phyloP scores from a whole-genome alignment of 2,329 filamentous ascomycete genomes.

The Diaporthe vexans region DNA sequence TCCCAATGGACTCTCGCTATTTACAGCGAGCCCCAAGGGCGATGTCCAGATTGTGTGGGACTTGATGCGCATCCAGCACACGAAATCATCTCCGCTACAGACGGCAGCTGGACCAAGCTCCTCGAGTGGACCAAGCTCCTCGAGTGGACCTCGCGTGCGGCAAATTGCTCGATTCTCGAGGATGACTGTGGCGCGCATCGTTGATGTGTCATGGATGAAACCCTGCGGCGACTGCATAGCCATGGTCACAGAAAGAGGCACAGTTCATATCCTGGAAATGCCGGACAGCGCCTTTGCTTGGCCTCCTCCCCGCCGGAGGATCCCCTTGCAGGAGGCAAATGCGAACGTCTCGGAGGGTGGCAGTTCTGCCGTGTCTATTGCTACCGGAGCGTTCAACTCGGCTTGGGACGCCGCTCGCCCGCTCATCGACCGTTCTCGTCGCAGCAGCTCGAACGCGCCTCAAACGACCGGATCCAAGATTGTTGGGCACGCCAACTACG shows the following conservation, averaged over 20 bases:
- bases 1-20: conserved; percentile 78
- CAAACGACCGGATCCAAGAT: conserved; percentile 60
- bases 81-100: conserved; percentile 73
- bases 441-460: conserved; percentile 57
- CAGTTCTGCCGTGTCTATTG: conserved; percentile 74
- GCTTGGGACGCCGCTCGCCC: conserved; percentile 78
- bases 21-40: conserved; percentile 87
- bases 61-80: conserved; percentile 75
- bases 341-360: conserved; percentile 63
- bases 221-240: conserved; percentile 87
- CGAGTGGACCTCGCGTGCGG: conserved; percentile 75
- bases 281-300: conserved; percentile 86
- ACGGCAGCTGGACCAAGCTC: conserved; percentile 56
- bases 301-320: conserved; percentile 78
- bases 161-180: conserved; percentile 91
- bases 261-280: conserved; percentile 91
- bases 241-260: conserved; percentile 94
- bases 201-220: conserved; percentile 90
- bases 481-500: conserved; percentile 75
- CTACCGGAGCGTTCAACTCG: conserved; percentile 78
- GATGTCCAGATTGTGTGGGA: conserved; percentile 89
- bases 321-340: conserved; percentile 58
- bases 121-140: conserved; percentile 64
- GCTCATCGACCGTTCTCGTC: conserved; percentile 68
- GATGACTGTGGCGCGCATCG: conserved; percentile 90